Evolutionary conservation across 352 stramenopile species (phyloP).

Genomic region (Elongisporangium prolatum): DNA sequence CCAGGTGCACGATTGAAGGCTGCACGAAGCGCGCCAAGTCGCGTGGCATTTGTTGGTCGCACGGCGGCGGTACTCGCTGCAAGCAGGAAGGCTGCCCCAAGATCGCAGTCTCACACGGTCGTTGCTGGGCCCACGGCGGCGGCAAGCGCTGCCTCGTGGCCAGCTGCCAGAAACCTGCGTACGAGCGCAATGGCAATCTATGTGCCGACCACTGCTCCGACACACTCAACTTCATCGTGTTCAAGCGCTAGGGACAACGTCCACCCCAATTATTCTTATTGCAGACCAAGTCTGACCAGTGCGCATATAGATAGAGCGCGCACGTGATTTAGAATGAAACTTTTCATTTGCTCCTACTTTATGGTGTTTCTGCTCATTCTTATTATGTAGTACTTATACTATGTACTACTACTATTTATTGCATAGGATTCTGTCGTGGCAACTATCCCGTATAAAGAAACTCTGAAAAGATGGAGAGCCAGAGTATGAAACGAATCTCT

Average conservation of each 20-base stretch:
- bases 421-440: background rate
- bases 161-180: conserved; percentile 43
- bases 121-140: conserved; percentile 51
- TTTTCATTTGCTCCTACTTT: background rate
- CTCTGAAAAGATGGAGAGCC: background rate
- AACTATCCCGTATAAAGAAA: background rate
- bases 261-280: background rate
- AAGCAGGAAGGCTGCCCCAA: conserved; percentile 44
- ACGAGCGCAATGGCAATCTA: conserved; percentile 56
- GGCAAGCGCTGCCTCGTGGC: conserved; percentile 31
- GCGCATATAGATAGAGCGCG: background rate
- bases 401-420: too few species aligned
- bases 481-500: background rate
- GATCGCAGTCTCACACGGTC: conserved; percentile 47
- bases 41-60: conserved; percentile 19
- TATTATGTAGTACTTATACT: too few species aligned
- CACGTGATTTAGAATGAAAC: background rate
- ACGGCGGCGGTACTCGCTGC: conserved; percentile 29
- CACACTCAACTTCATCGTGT: background rate
- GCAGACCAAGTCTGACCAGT: background rate
- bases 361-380: too few species aligned
- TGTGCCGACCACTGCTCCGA: conserved; percentile 27
- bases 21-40: conserved; percentile 38
- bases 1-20: conserved; percentile 40
- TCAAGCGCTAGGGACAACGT: background rate